These are phyloP conservation scores for Petunia axillaris DNA, from an alignment of 257 asterid genomes.

Conservation along the genomic window DNA sequence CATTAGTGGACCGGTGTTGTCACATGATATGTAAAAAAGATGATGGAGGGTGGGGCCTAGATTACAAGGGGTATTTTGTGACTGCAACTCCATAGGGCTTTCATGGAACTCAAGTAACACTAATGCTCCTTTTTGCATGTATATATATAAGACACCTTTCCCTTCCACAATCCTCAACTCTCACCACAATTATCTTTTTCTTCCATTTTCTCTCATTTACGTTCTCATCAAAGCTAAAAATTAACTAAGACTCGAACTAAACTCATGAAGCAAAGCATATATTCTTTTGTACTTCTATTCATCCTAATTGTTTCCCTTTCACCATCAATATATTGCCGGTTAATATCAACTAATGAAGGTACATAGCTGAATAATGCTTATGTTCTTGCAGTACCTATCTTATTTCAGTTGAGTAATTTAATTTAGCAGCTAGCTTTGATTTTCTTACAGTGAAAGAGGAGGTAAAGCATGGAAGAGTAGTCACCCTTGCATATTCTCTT, in stretches of 20 bases:
- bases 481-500: background rate
- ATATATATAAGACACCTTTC: conserved; percentile 32
- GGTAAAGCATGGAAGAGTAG: background rate
- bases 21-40: background rate
- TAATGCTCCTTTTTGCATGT: conserved; percentile 26
- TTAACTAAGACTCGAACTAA: background rate
- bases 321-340: conserved; percentile 30
- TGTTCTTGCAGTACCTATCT: background rate
- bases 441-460: conserved; percentile 29
- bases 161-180: conserved; percentile 27
- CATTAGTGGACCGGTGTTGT: too few species aligned
- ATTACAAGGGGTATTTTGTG: background rate
- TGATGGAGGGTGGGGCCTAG: conserved; percentile 23
- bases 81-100: conserved; percentile 16
- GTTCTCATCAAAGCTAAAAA: background rate
- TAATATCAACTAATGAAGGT: conserved; percentile 29
- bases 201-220: background rate
- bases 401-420: background rate
- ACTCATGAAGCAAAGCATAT: conserved; percentile 31
- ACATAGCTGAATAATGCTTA: background rate
- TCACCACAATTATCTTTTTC: background rate
- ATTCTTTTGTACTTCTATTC: conserved; percentile 23
- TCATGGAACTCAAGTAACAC: background rate
- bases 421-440: background rate
- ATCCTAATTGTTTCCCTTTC: conserved; percentile 28